A percentile compares a stretch with the other conserved stretches of the same genome.
Conservation (phyloP, 805 yeast genomes). For the Brettanomyces custersianus region DNA sequence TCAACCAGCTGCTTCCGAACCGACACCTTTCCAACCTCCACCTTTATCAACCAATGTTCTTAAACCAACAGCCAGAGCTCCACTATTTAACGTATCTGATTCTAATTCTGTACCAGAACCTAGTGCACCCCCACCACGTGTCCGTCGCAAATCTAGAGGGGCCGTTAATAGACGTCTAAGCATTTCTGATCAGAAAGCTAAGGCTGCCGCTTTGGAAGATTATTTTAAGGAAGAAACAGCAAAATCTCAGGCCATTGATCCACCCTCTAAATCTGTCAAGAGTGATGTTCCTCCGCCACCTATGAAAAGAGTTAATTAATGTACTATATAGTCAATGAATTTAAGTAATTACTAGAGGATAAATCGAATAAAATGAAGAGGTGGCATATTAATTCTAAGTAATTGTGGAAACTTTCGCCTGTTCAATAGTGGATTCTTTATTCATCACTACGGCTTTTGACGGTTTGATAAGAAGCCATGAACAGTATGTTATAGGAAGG, state of each 20-base stretch:
- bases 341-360: no score
- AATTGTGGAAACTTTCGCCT: no score
- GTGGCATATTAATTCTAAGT: no score
- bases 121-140: conserved; percentile 6
- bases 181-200: conserved; percentile 6
- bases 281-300: conserved; percentile 4
- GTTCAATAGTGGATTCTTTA: no score
- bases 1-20: background rate
- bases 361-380: no score
- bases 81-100: conserved; percentile 10
- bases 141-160: conserved; percentile 6
- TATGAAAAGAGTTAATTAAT: background rate
- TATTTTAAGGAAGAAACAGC: conserved; percentile 35
- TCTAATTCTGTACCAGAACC: background rate
- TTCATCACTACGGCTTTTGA: no score
- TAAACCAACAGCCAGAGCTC: conserved; percentile 17
- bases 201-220: conserved; percentile 23
- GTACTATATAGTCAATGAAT: no score
- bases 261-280: conserved; percentile 3
- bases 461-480: no score
- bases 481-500: no score
- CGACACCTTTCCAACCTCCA: conserved; percentile 1
- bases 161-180: conserved; percentile 6
- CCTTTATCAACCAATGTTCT: conserved; percentile 11
- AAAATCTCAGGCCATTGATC: conserved; percentile 31